Evolutionary conservation across 2,329 filamentous ascomycete genomes (phyloP).

Genomic region (Didymella exigua): DNA sequence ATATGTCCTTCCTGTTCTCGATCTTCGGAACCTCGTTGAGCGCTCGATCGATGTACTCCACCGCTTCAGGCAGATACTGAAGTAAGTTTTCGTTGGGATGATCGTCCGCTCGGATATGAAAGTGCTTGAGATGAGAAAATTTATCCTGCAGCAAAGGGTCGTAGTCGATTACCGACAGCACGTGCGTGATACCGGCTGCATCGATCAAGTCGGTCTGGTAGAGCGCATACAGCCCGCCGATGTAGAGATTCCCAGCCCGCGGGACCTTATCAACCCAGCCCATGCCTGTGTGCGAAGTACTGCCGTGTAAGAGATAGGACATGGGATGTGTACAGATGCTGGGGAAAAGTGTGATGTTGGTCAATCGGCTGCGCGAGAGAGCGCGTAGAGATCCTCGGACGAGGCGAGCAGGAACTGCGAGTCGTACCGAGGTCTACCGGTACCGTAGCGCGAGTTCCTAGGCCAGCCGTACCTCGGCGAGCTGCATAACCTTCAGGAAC

Average conservation of each 20-base stretch:
- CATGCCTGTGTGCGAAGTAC: conserved; percentile 39
- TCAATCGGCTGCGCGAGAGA: too few relatives aligned
- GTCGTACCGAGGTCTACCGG: too few relatives aligned
- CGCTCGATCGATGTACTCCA: conserved; percentile 33
- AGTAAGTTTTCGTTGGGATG: conserved; percentile 42
- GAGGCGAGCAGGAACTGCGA: too few relatives aligned
- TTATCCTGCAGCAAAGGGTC: conserved; percentile 34
- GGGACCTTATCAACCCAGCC: conserved; percentile 50
- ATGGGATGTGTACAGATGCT: conserved; percentile 12
- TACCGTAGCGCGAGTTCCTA: too few relatives aligned
- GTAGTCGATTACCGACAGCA: conserved; percentile 43
- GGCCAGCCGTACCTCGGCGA: too few relatives aligned
- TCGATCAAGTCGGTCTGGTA: conserved; percentile 48
- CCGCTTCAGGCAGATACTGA: conserved; percentile 29
- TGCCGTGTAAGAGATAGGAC: conserved; percentile 43
- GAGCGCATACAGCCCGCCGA: conserved; percentile 51
- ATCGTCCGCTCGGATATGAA: conserved; percentile 41
- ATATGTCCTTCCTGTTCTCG: not conserved
- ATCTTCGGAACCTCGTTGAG: conserved; percentile 8
- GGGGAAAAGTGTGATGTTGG: too few relatives aligned
- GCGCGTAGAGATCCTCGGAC: too few relatives aligned
- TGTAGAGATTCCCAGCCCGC: conserved; percentile 44
- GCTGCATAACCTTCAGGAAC: too few relatives aligned
- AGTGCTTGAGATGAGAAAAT: conserved; percentile 37
- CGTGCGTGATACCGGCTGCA: conserved; percentile 41